Evolutionary conservation across 2,329 filamentous ascomycete genomes (phyloP), one percentile per base, ranked within the genome.

Genomic region (Stagonosporopsis chrysanthemi): DNA sequence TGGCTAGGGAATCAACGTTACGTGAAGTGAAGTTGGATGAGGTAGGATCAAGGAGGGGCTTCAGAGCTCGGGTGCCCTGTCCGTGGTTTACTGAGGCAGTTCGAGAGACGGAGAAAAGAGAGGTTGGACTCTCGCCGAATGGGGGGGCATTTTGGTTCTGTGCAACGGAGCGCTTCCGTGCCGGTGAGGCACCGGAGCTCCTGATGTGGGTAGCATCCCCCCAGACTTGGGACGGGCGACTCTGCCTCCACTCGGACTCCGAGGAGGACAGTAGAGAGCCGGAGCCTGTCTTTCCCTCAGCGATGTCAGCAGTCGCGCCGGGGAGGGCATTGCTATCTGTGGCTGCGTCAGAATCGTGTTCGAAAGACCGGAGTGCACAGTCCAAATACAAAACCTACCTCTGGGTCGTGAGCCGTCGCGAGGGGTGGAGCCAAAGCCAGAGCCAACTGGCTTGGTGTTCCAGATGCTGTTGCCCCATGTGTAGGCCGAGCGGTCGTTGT

Each of bases 201-300:
- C 74, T 71, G 24, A 62, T 67, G 42, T 76, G 72, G n/a, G 61
- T 55, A 12, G 55, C 63, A 42, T 86, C 84, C 61, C 83, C 84
- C 89, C 89, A 92, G 7, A 48, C 49, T 23, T 53, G 45, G 15
- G 84, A 83, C 35, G 82, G 78, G 61, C 78, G 81, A 48, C 80
- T 77, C 42, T 80, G 79, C 48, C 75, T 77, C 86, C 88, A 90
- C 43, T 90, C 88, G 17, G 85, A 84, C 68, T 91, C 88, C 9
- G 89, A 90, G 39, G 87, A 85, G 41, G 86, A 82, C 58, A 90
- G 82, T 36, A 92, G 80, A 56, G 88, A 89, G 59, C 87, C 83
- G 6, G 89, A 91, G 45, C 89, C 90, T 3, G 86, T 87, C 68
- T 88, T 86, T 52, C 79, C 82, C 64, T 85, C 83, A 36, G 81